phyloP scores from a whole-genome alignment of 345 rosid genomes.

The Euphorbia tirucalli region DNA sequence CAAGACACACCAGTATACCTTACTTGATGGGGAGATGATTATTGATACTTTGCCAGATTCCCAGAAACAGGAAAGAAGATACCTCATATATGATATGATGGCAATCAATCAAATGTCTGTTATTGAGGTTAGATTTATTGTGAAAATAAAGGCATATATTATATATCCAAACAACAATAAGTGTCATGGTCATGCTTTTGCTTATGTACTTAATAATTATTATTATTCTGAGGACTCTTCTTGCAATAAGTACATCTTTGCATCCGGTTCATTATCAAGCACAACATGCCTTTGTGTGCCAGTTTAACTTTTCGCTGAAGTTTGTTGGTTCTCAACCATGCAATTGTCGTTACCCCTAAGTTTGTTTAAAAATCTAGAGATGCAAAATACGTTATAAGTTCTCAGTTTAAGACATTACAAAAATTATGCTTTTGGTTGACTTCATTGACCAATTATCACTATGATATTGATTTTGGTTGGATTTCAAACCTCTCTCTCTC shows the following conservation, averaged over 20 bases:
- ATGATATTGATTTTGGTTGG: not conserved
- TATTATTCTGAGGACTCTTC: not conserved
- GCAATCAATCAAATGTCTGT: constrained; percentile 67
- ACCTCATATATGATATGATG: constrained; percentile 93
- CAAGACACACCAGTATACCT: constrained; percentile 74
- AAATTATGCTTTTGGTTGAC: not conserved
- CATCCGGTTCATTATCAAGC: not conserved
- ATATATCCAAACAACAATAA: not conserved
- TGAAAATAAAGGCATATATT: not conserved
- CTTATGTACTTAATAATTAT: not conserved
- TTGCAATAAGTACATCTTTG: not conserved
- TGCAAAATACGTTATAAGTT: not conserved
- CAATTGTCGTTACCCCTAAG: not conserved
- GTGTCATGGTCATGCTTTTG: not conserved
- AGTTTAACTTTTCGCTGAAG: not conserved
- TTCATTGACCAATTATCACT: not conserved
- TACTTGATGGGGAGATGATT: constrained; percentile 99
- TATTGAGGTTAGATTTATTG: constrained; percentile 62
- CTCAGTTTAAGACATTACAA: not conserved
- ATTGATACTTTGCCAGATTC: constrained; percentile 92
- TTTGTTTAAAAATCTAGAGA: not conserved
- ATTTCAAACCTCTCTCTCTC: not conserved
- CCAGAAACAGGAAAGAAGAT: constrained; percentile 92
- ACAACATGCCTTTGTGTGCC: not conserved
- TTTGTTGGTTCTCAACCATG: not conserved